These are phyloP conservation scores for Pisolithus tinctorius DNA, from an alignment of 768 basidiomycete genomes.

Conservation along the genomic window DNA sequence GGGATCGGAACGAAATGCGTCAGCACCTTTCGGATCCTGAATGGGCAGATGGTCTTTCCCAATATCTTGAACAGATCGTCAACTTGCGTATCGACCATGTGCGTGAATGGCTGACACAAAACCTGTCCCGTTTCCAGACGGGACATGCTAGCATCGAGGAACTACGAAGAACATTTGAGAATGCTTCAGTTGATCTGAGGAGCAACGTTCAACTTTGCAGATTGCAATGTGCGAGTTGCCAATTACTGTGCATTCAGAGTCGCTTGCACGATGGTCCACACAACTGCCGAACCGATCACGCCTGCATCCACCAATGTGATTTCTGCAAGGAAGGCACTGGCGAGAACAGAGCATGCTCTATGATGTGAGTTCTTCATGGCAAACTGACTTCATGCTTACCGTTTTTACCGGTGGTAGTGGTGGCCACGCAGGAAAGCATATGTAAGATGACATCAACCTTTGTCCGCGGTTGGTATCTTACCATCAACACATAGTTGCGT, in stretches of 20 bases:
- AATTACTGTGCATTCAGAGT: slow-evolving; percentile 40
- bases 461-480: slow-evolving; percentile 22
- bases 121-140: slow-evolving; percentile 40
- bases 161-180: slow-evolving; percentile 39
- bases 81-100: slow-evolving; percentile 43
- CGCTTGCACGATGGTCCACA: slow-evolving; percentile 42
- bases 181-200: slow-evolving; percentile 37
- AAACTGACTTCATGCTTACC: not conserved
- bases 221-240: slow-evolving; percentile 40
- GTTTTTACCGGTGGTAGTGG: slow-evolving; percentile 32
- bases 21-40: slow-evolving; percentile 17
- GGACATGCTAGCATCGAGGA: slow-evolving; percentile 39
- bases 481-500: slow-evolving; percentile 38
- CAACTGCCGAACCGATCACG: slow-evolving; percentile 45
- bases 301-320: slow-evolving; percentile 38
- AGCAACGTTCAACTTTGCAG: slow-evolving; percentile 44
- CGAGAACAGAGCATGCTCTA: slow-evolving; percentile 33
- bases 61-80: slow-evolving; percentile 33
- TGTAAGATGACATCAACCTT: slow-evolving; percentile 43
- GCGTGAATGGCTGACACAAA: slow-evolving; percentile 43
- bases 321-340: slow-evolving; percentile 30
- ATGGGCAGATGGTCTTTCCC: slow-evolving; percentile 35
- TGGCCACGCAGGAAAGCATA: slow-evolving; percentile 49
- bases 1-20: slow-evolving; percentile 14
- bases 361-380: slow-evolving; percentile 33